phyloP scores from a whole-genome alignment of 192 early-diverging fungal species.

The Dispira simplex region DNA sequence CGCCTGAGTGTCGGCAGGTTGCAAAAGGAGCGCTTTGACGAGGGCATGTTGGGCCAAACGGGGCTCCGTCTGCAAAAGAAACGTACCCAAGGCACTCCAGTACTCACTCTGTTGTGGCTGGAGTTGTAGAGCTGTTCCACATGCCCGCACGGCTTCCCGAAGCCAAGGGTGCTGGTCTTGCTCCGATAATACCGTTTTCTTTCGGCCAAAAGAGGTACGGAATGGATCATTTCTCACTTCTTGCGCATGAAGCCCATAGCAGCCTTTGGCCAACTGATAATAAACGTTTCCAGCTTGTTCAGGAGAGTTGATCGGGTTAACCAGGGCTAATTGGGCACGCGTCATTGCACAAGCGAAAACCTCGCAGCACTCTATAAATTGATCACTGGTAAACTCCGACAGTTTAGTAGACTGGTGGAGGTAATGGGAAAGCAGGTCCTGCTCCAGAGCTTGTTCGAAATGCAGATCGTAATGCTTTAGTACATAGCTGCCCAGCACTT shows the following conservation, averaged over 20 bases:
- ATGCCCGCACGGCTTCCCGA: conserved; percentile 24
- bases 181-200: background rate
- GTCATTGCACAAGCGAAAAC: too few species aligned
- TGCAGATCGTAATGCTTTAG: too few species aligned
- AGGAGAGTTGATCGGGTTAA: background rate
- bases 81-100: conserved; percentile 63
- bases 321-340: too few species aligned
- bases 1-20: conserved; percentile 32
- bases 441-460: background rate
- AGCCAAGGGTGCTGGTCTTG: conserved; percentile 10
- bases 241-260: background rate
- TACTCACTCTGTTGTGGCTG: conserved; percentile 35
- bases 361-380: too few species aligned
- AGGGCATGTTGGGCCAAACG: conserved; percentile 72
- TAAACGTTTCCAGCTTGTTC: background rate
- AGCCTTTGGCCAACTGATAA: background rate
- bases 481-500: too few species aligned
- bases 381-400: background rate
- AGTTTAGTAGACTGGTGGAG: background rate
- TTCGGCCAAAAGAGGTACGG: too few species aligned
- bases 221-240: too few species aligned
- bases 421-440: background rate
- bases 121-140: conserved; percentile 41
- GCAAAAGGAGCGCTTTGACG: conserved; percentile 55
- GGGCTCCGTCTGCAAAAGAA: conserved; percentile 23